Evolutionary conservation across 2,329 filamentous ascomycete genomes (phyloP), one percentile per base, ranked within the genome.

Genomic region (Davidsoniella neocaledoniae): DNA sequence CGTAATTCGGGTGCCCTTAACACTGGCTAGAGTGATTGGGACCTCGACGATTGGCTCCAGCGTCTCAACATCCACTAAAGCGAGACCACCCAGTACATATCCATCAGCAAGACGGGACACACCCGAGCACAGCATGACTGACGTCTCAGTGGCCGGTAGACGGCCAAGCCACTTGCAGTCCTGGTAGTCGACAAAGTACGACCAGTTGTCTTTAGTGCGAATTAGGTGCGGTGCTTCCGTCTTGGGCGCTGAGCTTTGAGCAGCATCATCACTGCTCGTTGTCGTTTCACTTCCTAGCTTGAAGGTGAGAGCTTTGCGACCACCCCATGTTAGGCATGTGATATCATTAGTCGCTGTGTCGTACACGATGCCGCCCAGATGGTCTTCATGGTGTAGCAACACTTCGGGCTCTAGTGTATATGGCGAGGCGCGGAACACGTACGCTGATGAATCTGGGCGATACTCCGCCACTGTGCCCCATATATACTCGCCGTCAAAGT

Each of bases 131-230:
- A 72, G 61, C 68, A 71, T 70, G 8, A 72, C 58, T 12, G 64
- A 60, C n/a, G 53, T 56, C n/a, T 55, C 55, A 44, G 67, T 67
- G 5, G 58, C 53, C 8, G 56, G 53, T 12, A 63, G 62, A 54
- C 63, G 64, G 3, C 69, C 70, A 0, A 72, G 59, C 57, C 66
- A 71, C 55, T 72, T 72, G 60, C 69, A 72, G 60, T 72, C 70
- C 57, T 73, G 69, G 55, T 72, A 72, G 53, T 72, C 70, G 49
- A 68, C 57, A 56, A 64, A 72, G 55, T 68, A 63, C 36, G 60
- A 65, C 0, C 67, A 68, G 46, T 71, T 70, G 4, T 54, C 55
- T 14, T 58, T 54, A 0, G 56, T 52, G 1, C 17, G 49, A 1
- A 53, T 41, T 1, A 61, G 57, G 2, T 52, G 49, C 33, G 43